Conservation (phyloP, 2,329 filamentous ascomycete genomes). For the Penicillium sp. region DNA sequence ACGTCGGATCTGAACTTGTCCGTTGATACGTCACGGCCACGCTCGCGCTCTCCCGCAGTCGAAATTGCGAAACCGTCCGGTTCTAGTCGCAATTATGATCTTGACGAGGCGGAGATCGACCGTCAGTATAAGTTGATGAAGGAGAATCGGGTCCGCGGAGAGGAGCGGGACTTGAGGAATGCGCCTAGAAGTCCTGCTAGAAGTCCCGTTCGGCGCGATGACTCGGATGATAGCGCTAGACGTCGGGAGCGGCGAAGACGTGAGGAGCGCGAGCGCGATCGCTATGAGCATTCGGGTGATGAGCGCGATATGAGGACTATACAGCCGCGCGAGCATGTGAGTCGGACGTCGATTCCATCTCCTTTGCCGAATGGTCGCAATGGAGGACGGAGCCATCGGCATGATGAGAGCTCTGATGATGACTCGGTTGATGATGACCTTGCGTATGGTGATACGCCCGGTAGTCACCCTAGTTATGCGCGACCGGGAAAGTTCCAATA, state of each 20-base stretch:
- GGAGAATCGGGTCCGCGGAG: conserved; percentile 11
- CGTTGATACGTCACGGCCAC: conserved; percentile 18
- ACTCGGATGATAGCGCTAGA: conserved; percentile 20
- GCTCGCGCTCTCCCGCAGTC: conserved; percentile 27
- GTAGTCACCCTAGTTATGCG: conserved; percentile 37
- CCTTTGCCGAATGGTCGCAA: background rate
- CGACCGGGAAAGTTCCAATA: conserved; percentile 32
- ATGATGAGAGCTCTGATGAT: conserved; percentile 23
- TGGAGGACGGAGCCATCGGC: background rate
- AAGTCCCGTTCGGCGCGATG: conserved; percentile 19
- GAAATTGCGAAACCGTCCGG: conserved; percentile 18
- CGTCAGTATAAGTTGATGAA: conserved; percentile 22
- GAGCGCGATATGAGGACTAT: conserved; percentile 17
- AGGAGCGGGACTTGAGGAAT: conserved; percentile 4
- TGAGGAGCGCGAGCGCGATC: conserved; percentile 16
- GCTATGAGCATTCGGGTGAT: conserved; percentile 27
- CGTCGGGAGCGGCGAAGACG: conserved; percentile 1
- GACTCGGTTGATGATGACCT: conserved; percentile 35
- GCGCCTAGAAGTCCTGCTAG: conserved; percentile 20
- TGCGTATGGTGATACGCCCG: conserved; percentile 37
- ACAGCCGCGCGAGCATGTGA: conserved; percentile 14
- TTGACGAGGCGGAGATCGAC: conserved; percentile 22
- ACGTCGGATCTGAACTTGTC: background rate
- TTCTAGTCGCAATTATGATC: conserved; percentile 10
- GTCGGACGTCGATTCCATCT: conserved; percentile 17